Percentiles rank a stretch among this genome's conserved stretches.
These are phyloP conservation scores for Lactifluus piperatus DNA, from an alignment of 768 basidiomycete genomes.

Conservation along the genomic window DNA sequence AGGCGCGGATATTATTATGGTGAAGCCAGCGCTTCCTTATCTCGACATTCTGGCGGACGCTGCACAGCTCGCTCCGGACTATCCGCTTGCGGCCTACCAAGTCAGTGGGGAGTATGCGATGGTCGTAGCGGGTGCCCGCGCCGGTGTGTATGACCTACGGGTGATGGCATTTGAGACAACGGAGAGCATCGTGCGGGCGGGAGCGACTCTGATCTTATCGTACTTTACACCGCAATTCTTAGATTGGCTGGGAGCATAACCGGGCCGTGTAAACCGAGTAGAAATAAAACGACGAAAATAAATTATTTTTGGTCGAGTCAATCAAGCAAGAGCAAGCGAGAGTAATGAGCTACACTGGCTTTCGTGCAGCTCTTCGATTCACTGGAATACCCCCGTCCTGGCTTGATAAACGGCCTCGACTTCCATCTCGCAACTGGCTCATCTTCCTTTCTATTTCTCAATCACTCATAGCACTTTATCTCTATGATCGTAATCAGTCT, in stretches of 20 bases:
- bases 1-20: constrained; percentile 98
- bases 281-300: background rate
- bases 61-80: constrained; percentile 67
- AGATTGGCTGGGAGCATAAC: constrained; percentile 57
- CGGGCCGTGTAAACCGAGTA: background rate
- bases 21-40: constrained; percentile 94
- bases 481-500: constrained; percentile 83
- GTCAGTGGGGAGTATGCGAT: constrained; percentile 98
- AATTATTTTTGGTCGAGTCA: background rate
- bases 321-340: too few relatives aligned
- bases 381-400: constrained; percentile 63
- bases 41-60: constrained; percentile 94
- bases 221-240: constrained; percentile 98
- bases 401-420: constrained; percentile 73
- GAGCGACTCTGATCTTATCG: constrained; percentile 79
- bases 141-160: constrained; percentile 88
- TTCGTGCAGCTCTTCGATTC: constrained; percentile 54
- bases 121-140: constrained; percentile 87
- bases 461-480: constrained; percentile 60
- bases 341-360: too few relatives aligned
- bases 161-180: constrained; percentile 92
- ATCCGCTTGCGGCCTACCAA: constrained; percentile 94
- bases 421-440: constrained; percentile 91
- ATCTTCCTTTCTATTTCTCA: constrained; percentile 81
- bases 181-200: constrained; percentile 88